phyloP scores from a whole-genome alignment of 106 monocot genomes.

The Alisma plantagoaquatica region DNA sequence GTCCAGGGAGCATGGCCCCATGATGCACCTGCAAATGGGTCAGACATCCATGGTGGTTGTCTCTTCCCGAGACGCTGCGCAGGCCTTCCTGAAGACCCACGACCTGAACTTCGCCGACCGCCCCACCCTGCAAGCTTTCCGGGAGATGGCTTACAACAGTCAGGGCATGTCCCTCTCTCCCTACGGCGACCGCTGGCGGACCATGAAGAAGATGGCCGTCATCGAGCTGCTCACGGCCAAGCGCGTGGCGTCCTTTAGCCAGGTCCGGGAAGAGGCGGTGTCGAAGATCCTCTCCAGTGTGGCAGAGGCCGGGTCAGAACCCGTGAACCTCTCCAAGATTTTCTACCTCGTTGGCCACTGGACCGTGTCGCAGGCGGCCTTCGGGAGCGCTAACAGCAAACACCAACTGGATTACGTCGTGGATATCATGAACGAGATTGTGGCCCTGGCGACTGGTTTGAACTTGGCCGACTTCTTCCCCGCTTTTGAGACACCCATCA shows the following conservation, averaged over 20 bases:
- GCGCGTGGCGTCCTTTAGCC: not conserved
- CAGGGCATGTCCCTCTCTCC: not conserved
- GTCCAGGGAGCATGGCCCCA: conserved; percentile 5
- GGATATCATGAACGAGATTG: too few species aligned
- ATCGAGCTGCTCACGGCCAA: not conserved
- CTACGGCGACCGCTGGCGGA: conserved; percentile 10
- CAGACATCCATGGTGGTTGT: not conserved
- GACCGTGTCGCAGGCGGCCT: too few species aligned
- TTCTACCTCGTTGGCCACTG: too few species aligned
- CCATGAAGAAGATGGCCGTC: conserved; percentile 3
- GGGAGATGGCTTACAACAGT: not conserved
- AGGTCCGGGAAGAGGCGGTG: not conserved
- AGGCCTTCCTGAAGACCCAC: conserved; percentile 1
- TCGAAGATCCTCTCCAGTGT: not conserved
- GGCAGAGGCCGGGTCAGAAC: not conserved
- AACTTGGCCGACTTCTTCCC: not conserved
- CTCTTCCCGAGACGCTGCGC: conserved; percentile 3
- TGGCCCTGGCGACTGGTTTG: too few species aligned
- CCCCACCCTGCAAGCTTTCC: not conserved
- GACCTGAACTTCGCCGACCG: conserved; percentile 1
- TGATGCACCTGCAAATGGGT: conserved; percentile 1
- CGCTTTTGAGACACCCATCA: too few species aligned
- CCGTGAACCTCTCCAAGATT: not conserved
- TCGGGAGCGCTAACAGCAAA: too few species aligned
- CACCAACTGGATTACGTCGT: not conserved